These are phyloP conservation scores for Termitomyces sp. DNA, from an alignment of 768 basidiomycete genomes.

Conservation along the genomic window DNA sequence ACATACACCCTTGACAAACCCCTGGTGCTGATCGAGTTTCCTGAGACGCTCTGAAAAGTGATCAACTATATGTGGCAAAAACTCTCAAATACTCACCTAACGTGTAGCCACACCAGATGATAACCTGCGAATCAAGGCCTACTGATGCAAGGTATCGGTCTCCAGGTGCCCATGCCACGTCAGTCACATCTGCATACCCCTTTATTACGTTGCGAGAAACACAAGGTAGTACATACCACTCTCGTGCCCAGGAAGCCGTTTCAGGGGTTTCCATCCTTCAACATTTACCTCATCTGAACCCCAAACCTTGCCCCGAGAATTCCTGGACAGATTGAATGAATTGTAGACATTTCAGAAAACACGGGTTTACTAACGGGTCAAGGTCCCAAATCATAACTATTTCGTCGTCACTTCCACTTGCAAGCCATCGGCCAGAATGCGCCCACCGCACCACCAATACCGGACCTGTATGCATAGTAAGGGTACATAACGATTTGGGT, in stretches of 20 bases:
- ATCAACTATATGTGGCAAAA: neutral
- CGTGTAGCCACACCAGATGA: conserved; percentile 92
- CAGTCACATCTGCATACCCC: conserved; percentile 74
- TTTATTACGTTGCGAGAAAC: conserved; percentile 1
- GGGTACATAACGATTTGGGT: conserved; percentile 84
- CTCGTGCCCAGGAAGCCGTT: conserved; percentile 88
- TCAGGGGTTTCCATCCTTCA: conserved; percentile 95
- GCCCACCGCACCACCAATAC: conserved; percentile 93
- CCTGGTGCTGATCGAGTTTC: conserved; percentile 85
- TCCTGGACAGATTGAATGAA: conserved; percentile 31
- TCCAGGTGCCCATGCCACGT: conserved; percentile 91
- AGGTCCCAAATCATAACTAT: conserved; percentile 97
- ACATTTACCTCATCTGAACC: conserved; percentile 94
- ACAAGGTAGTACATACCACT: conserved; percentile 58
- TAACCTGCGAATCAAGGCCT: conserved; percentile 84
- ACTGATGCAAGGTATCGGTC: conserved; percentile 92
- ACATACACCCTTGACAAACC: conserved; percentile 97
- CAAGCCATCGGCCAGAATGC: conserved; percentile 88
- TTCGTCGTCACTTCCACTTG: conserved; percentile 94
- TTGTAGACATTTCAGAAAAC: neutral
- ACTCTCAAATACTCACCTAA: conserved; percentile 53
- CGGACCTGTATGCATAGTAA: conserved; percentile 91
- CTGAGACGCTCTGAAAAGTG: conserved; percentile 61
- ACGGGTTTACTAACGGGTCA: conserved; percentile 68
- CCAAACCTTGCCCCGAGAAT: conserved; percentile 83